phyloP scores from a whole-genome alignment of 371 early-diverging fungal species.

The Lichtheimia hyalospora region DNA sequence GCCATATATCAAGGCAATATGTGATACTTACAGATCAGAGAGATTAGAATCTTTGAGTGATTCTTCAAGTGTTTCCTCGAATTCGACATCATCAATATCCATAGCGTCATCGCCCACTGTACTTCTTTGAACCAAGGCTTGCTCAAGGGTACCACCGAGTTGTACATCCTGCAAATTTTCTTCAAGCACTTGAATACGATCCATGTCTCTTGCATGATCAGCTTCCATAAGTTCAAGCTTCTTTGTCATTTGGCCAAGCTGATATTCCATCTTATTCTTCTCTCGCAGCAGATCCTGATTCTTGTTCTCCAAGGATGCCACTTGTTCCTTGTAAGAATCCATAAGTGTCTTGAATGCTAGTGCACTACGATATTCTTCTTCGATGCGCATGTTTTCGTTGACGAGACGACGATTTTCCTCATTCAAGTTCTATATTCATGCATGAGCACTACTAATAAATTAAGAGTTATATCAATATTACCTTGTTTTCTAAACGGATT shows the following conservation, averaged over 20 bases:
- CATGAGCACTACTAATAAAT: not conserved
- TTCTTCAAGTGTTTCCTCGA: constrained; percentile 44
- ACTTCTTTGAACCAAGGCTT: not conserved
- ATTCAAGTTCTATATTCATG: constrained; percentile 53
- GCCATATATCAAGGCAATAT: not conserved
- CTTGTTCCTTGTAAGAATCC: constrained; percentile 87
- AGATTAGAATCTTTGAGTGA: constrained; percentile 56
- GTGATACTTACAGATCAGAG: constrained; percentile 41
- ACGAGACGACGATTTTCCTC: constrained; percentile 72
- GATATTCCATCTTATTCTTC: constrained; percentile 73
- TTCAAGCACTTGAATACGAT: constrained; percentile 77
- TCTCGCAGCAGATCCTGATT: constrained; percentile 67
- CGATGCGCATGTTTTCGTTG: constrained; percentile 71
- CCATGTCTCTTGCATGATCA: constrained; percentile 66
- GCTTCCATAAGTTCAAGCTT: constrained; percentile 67
- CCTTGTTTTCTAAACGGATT: constrained; percentile 75
- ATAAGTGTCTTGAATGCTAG: constrained; percentile 76
- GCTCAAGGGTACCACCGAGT: constrained; percentile 45
- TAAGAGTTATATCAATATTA: constrained; percentile 2
- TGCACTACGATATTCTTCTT: constrained; percentile 86
- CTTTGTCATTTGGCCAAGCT: constrained; percentile 61
- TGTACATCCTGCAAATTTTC: constrained; percentile 84
- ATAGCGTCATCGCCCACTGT: constrained; percentile 27
- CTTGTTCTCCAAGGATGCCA: constrained; percentile 71
- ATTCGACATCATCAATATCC: constrained; percentile 36